Base-by-base conservation (phyloP, 805 yeast species). In the Nakazawaea anatomiae region DNA sequence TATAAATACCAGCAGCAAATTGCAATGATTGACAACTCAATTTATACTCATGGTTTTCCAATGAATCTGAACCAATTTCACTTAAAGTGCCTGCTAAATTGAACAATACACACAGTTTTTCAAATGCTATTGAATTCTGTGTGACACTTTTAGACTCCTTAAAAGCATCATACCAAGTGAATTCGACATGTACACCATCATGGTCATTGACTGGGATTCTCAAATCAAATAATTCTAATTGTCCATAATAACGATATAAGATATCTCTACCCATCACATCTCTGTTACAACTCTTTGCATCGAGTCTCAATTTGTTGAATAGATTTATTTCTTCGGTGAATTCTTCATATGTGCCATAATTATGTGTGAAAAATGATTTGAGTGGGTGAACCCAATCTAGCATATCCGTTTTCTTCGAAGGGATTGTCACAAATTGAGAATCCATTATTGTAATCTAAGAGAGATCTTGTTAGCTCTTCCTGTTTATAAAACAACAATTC, bases 81-180 rank as follows among this genome's bases (percentile, higher is more conserved):
- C 86, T 76, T 52, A 84, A 67, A 2, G 83, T 59, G 0, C 88
- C 75, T 1, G 83, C 97, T 48, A 91, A 67, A 60, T 91, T 91
- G 74, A 84, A 92, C 48, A 94, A 72, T 2, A 85, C 70, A 29
- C 87, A 79, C 0, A 97, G 96, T 68, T 92, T 92, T 61, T 92
- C 99, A 62, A 88, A 90, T 0, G 96, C 89, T 42, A 88, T 60
- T 0, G 96, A 85, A 59, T 78, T 79, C 62, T 91, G 97, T n/a
- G 85, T 72, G 53, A 76, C 76, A 11, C 74, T 67, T 1, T 72
- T 67, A 0, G 70, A 57, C 6, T 70, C 69, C 47, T 73, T 69
- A 60, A 83, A 87, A 5, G 94, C 85, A 62, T 91, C 96, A 56
- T 69, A 68, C 98, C 98, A 92, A 0, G 80, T 74, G 64, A 91